Conservation (phyloP, 148 eudicot species). For the Rhododendron kiyosumense region DNA sequence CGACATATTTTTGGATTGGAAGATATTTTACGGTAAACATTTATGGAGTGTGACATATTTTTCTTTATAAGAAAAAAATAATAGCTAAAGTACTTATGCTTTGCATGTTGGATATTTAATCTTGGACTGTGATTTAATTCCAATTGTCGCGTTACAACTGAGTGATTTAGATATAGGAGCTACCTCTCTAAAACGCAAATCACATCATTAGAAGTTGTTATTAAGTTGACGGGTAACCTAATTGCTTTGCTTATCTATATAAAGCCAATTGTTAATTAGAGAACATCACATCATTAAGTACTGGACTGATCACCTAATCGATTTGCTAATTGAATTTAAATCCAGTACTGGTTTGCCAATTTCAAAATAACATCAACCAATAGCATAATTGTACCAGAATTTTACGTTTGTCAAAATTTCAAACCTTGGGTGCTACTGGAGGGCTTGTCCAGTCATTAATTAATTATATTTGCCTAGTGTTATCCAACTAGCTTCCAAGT, state of each 20-base stretch:
- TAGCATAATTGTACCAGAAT: not conserved
- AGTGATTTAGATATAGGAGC: not conserved
- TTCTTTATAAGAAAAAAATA: too few relatives aligned
- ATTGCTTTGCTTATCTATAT: not conserved
- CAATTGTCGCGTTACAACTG: not conserved
- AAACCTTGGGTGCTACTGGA: too few relatives aligned
- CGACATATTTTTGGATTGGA: too few relatives aligned
- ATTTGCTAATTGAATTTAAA: not conserved
- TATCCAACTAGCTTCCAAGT: not conserved
- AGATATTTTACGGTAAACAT: too few relatives aligned
- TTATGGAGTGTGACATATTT: too few relatives aligned
- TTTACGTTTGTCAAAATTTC: not conserved
- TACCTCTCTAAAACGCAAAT: not conserved
- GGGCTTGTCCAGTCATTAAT: not conserved
- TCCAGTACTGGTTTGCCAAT: not conserved
- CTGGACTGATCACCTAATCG: not conserved
- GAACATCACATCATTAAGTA: not conserved
- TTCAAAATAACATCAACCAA: not conserved
- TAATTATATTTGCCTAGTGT: too few relatives aligned
- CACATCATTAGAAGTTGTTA: slow-evolving; percentile 4
- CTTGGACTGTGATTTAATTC: too few relatives aligned
- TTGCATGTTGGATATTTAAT: too few relatives aligned
- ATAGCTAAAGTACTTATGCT: too few relatives aligned
- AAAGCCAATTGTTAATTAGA: not conserved
- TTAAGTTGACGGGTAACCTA: not conserved